Evolutionary conservation across 2,329 filamentous ascomycete genomes (phyloP).

Genomic region (Aspergillus jensenii): DNA sequence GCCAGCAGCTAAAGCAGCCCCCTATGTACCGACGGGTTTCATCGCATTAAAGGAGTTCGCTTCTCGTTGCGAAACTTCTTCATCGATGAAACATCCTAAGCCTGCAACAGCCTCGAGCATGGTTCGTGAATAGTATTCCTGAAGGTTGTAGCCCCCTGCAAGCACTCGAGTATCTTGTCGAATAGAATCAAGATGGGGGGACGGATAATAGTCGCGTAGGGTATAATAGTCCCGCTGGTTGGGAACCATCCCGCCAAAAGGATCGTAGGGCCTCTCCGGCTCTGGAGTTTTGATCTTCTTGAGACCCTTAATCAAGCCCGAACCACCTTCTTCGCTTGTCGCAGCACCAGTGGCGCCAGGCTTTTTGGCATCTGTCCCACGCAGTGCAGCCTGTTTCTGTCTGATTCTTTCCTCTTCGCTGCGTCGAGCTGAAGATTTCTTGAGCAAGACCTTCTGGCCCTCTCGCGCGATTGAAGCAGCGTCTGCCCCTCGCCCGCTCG

Average conservation of each 20-base stretch:
- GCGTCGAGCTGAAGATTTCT: slow-evolving; percentile 66
- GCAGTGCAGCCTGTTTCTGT: slow-evolving; percentile 45
- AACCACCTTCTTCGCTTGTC: slow-evolving; percentile 24
- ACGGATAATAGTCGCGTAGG: slow-evolving; percentile 69
- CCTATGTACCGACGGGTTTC: slow-evolving; percentile 27
- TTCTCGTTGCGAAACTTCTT: slow-evolving; percentile 57
- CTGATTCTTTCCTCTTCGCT: slow-evolving; percentile 52
- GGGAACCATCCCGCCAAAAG: slow-evolving; percentile 70
- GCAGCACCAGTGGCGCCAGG: slow-evolving; percentile 19
- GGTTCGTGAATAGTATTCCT: slow-evolving; percentile 77
- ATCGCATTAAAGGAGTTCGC: slow-evolving; percentile 17
- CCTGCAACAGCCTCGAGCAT: slow-evolving; percentile 90
- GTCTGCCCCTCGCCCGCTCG: slow-evolving; percentile 59
- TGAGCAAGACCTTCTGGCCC: slow-evolving; percentile 62
- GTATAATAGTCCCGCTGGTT: slow-evolving; percentile 69
- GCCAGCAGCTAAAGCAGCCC: slow-evolving; percentile 29
- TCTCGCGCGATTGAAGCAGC: slow-evolving; percentile 58
- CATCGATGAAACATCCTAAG: slow-evolving; percentile 79
- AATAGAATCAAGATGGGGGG: slow-evolving; percentile 68
- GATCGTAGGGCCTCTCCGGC: slow-evolving; percentile 77
- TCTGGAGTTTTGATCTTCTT: slow-evolving; percentile 63
- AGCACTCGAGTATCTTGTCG: slow-evolving; percentile 65
- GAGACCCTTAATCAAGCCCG: slow-evolving; percentile 72
- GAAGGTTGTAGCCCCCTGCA: slow-evolving; percentile 79
- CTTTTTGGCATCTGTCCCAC: slow-evolving; percentile 33